Percentiles rank a stretch among this genome's conserved stretches.
phyloP scores from a whole-genome alignment of 1,139 yeast genomes.

The Arxiozyma slooffiae region DNA sequence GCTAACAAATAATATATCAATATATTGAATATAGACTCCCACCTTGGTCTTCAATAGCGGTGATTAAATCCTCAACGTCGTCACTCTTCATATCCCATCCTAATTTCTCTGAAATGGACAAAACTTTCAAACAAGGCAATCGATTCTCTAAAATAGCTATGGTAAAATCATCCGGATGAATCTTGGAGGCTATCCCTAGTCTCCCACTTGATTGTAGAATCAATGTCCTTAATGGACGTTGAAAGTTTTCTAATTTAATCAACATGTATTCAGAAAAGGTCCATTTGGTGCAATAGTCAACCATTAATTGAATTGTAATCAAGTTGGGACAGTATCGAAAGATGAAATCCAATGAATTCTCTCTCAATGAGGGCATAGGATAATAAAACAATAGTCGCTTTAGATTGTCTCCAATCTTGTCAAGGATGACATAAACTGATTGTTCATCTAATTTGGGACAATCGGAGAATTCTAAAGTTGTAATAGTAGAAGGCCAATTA shows the following conservation, averaged over 20 bases:
- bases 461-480: constrained; percentile 68
- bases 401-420: constrained; percentile 56
- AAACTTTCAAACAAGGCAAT: constrained; percentile 53
- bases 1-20: neutral
- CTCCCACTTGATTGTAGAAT: constrained; percentile 80
- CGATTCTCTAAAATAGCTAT: constrained; percentile 73
- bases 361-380: constrained; percentile 77
- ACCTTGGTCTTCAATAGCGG: constrained; percentile 35
- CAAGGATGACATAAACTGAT: constrained; percentile 51
- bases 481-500: constrained; percentile 60
- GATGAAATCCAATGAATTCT: constrained; percentile 61
- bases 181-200: constrained; percentile 71
- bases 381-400: constrained; percentile 58
- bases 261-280: constrained; percentile 50
- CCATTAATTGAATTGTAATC: constrained; percentile 52
- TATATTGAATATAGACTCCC: constrained; percentile 30
- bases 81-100: constrained; percentile 83
- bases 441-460: constrained; percentile 67
- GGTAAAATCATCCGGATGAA: constrained; percentile 82
- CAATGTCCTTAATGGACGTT: constrained; percentile 51
- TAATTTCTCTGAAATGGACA: constrained; percentile 62
- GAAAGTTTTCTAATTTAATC: constrained; percentile 20
- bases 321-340: constrained; percentile 71
- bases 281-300: constrained; percentile 69
- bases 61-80: constrained; percentile 52